These are phyloP conservation scores for Linnemannia hyalina DNA, from an alignment of 192 early-diverging fungal genomes.

Conservation along the genomic window DNA sequence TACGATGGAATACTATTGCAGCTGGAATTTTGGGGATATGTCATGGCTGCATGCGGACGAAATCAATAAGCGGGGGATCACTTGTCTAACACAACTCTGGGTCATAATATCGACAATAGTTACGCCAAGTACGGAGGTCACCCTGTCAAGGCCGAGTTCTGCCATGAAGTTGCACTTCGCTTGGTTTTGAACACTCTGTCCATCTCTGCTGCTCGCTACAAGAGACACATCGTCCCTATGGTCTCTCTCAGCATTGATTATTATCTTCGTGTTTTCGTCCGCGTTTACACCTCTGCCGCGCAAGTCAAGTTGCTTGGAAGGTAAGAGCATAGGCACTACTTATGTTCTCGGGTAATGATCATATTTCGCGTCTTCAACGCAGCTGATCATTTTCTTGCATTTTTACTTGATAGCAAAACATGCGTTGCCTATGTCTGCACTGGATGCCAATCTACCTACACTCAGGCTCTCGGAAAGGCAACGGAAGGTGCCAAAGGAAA, in stretches of 20 bases:
- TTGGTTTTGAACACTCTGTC: conserved; percentile 88
- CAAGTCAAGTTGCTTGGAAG: conserved; percentile 82
- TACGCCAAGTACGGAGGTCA: conserved; percentile 97
- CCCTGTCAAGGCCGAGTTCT: conserved; percentile 88
- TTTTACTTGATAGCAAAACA: conserved; percentile 73
- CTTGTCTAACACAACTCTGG: neutral
- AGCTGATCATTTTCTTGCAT: neutral
- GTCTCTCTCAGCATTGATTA: conserved; percentile 97
- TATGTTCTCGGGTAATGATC: neutral
- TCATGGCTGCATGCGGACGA: neutral
- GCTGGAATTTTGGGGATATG: neutral
- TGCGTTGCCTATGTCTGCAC: conserved; percentile 87
- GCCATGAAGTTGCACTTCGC: conserved; percentile 96
- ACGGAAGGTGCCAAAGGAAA: conserved; percentile 65
- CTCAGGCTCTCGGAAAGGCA: conserved; percentile 81
- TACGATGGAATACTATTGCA: conserved; percentile 6
- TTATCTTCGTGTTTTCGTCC: conserved; percentile 96
- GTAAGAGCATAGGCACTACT: conserved; percentile 45
- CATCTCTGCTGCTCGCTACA: conserved; percentile 86
- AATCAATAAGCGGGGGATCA: neutral
- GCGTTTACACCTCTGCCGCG: conserved; percentile 80
- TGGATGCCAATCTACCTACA: conserved; percentile 81
- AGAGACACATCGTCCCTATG: conserved; percentile 88
- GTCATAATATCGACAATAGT: conserved; percentile 47
- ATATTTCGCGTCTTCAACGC: neutral